phyloP scores from a whole-genome alignment of 192 early-diverging fungal genomes.

The Phycomyces nitens region DNA sequence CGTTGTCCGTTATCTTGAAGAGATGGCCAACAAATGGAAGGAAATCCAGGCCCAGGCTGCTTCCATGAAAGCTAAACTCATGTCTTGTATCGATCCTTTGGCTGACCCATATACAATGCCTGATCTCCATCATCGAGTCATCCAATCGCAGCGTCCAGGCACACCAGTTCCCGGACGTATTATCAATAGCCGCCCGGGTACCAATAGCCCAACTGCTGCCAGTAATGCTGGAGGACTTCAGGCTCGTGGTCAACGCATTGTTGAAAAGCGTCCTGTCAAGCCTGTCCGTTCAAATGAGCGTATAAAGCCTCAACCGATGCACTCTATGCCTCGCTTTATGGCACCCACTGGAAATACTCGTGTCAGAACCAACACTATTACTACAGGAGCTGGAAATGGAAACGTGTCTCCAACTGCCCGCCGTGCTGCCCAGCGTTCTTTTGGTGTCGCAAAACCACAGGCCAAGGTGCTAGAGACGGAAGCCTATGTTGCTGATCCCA shows the following conservation, averaged over 20 bases:
- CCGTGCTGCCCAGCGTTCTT: constrained; percentile 1
- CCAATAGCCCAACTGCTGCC: too few species aligned
- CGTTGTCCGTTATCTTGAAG: constrained; percentile 38
- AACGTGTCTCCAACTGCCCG: constrained; percentile 8
- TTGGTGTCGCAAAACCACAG: neutral
- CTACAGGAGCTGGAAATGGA: constrained; percentile 12
- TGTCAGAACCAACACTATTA: neutral
- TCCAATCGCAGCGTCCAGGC: too few species aligned
- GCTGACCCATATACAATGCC: constrained; percentile 18
- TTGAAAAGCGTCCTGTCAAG: neutral
- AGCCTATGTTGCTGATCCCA: constrained; percentile 48
- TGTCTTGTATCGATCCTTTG: constrained; percentile 20
- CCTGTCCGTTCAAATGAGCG: neutral
- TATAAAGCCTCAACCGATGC: neutral
- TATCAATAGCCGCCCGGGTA: too few species aligned
- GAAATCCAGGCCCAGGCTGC: constrained; percentile 39
- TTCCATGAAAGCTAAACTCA: constrained; percentile 41
- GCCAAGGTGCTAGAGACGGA: constrained; percentile 9
- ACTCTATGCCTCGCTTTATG: constrained; percentile 1
- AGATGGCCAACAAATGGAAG: constrained; percentile 46
- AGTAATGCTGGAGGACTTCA: neutral
- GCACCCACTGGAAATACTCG: neutral
- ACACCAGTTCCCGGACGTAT: too few species aligned
- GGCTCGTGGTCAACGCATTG: neutral
- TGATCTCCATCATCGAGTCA: neutral